Conservation (phyloP, 495 filamentous ascomycete species). For the Terfezia boudieri region DNA sequence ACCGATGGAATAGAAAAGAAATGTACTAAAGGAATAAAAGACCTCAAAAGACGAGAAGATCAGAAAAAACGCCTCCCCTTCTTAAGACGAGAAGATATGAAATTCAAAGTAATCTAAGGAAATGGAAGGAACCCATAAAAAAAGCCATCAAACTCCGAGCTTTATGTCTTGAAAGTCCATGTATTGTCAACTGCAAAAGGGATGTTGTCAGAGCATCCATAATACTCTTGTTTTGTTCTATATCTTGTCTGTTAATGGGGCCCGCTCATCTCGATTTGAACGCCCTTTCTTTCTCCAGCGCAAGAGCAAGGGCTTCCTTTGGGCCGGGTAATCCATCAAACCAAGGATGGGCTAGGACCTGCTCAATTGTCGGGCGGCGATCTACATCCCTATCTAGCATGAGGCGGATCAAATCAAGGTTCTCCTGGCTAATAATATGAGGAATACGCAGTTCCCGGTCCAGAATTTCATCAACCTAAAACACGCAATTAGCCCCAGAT, state of each 20-base stretch:
- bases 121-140: too few relatives aligned
- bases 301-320: conserved; percentile 9
- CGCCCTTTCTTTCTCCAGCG: not conserved
- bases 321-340: conserved; percentile 19
- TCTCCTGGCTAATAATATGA: conserved; percentile 73
- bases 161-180: too few relatives aligned
- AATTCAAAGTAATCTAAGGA: too few relatives aligned
- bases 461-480: conserved; percentile 80
- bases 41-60: too few relatives aligned
- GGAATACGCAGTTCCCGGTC: conserved; percentile 86
- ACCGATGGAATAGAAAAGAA: too few relatives aligned
- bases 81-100: too few relatives aligned
- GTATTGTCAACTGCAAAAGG: too few relatives aligned
- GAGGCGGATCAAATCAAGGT: conserved; percentile 64
- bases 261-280: not conserved
- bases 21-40: too few relatives aligned
- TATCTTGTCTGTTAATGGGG: not conserved
- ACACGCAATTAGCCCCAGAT: not conserved
- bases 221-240: too few relatives aligned
- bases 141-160: too few relatives aligned
- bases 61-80: too few relatives aligned
- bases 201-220: too few relatives aligned
- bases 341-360: conserved; percentile 77
- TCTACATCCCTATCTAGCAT: conserved; percentile 87
- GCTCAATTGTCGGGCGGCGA: conserved; percentile 53